A percentile compares a stretch with the other conserved stretches of the same genome.
phyloP scores from a whole-genome alignment of 306 rosid species.

The Trifolium subterraneum region DNA sequence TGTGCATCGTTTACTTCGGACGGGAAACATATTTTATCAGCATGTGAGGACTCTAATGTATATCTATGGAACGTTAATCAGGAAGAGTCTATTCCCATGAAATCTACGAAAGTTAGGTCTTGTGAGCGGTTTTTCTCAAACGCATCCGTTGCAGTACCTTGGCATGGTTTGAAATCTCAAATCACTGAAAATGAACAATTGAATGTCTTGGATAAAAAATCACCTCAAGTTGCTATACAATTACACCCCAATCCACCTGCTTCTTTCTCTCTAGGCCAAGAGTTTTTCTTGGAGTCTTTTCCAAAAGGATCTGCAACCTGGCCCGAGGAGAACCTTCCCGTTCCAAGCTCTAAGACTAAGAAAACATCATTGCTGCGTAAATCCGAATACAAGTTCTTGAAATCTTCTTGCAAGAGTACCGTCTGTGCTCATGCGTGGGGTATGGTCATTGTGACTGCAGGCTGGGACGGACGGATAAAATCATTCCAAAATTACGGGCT shows the following conservation, averaged over 20 bases:
- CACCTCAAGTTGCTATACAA: conserved; percentile 42
- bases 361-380: conserved; percentile 55
- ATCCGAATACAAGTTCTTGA: conserved; percentile 80
- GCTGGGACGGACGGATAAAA: conserved; percentile 93
- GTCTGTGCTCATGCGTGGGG: conserved; percentile 87
- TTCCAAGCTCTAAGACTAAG: conserved; percentile 56
- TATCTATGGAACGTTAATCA: conserved; percentile 73
- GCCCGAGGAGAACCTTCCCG: conserved; percentile 97
- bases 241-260: conserved; percentile 55
- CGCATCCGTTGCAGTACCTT: conserved; percentile 64
- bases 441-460: conserved; percentile 91
- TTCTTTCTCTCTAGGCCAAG: conserved; percentile 68
- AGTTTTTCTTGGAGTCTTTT: conserved; percentile 69
- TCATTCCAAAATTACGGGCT: conserved; percentile 88
- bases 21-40: conserved; percentile 89
- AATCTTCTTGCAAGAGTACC: conserved; percentile 77
- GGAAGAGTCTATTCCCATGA: conserved; percentile 42
- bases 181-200: conserved; percentile 43
- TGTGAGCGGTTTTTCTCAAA: conserved; percentile 57
- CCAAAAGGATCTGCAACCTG: conserved; percentile 96
- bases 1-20: conserved; percentile 85
- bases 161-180: conserved; percentile 61
- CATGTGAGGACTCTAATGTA: conserved; percentile 86
- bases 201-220: conserved; percentile 47
- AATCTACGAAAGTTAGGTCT: conserved; percentile 52